Conservation (phyloP, 805 yeast genomes). For the Spathaspora sp. region DNA sequence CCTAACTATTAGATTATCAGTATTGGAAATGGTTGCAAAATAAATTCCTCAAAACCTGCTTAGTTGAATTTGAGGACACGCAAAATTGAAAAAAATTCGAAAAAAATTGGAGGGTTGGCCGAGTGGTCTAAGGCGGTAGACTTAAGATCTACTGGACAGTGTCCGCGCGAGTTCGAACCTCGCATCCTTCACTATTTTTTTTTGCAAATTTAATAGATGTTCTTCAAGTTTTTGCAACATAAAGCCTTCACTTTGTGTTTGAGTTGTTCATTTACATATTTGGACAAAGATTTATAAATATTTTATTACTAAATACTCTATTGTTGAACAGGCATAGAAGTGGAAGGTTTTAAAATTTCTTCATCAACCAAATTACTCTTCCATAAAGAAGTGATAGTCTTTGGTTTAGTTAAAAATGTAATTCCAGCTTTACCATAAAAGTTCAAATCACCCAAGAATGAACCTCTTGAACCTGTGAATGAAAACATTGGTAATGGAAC, state of each 20-base stretch:
- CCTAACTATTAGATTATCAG: no score
- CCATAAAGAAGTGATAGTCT: slow-evolving; percentile 73
- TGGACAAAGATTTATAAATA: neutral
- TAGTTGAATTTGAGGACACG: no score
- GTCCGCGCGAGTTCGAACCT: slow-evolving; percentile 53
- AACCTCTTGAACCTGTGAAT: slow-evolving; percentile 72
- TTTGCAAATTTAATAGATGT: neutral
- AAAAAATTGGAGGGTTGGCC: slow-evolving; percentile 43
- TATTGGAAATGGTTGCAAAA: no score
- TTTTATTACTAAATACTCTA: slow-evolving; percentile 1
- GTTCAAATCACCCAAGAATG: slow-evolving; percentile 76
- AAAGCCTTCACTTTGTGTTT: neutral
- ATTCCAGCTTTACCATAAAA: slow-evolving; percentile 78
- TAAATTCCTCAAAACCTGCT: no score
- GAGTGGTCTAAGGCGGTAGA: slow-evolving; percentile 53
- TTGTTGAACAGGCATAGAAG: slow-evolving; percentile 66
- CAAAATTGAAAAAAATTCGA: no score
- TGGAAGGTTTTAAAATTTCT: slow-evolving; percentile 49
- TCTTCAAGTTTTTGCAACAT: neutral
- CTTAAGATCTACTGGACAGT: slow-evolving; percentile 42
- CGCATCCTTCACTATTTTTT: slow-evolving; percentile 46
- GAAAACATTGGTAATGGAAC: slow-evolving; percentile 81
- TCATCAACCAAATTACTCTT: slow-evolving; percentile 47
- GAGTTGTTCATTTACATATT: neutral
- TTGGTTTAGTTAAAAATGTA: slow-evolving; percentile 67